A percentile compares a stretch with the other conserved stretches of the same genome.
Conservation (phyloP, 78 protist species). For the Chrysochromulina tobinii region DNA sequence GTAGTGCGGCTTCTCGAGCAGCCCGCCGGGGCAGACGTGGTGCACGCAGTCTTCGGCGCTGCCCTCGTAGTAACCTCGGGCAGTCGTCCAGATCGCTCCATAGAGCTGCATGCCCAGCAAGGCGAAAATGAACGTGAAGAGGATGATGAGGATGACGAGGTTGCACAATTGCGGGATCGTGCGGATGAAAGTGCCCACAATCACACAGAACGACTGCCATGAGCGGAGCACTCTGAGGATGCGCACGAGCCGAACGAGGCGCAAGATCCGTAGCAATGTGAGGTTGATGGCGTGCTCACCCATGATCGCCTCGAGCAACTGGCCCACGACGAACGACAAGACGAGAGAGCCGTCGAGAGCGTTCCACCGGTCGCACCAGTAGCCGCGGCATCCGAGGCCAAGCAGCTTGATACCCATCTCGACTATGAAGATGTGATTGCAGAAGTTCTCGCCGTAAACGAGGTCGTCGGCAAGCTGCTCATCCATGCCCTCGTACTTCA, state of each 20-base stretch:
- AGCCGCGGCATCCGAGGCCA: conserved; percentile 5
- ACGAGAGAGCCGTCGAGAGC: conserved; percentile 23
- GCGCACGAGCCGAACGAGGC: conserved; percentile 1
- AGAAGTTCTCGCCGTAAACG: not conserved
- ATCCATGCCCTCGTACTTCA: not conserved
- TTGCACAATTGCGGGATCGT: not conserved
- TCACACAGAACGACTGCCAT: not conserved
- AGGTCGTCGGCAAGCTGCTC: too few relatives aligned
- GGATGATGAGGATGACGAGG: not conserved
- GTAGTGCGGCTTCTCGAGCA: too few relatives aligned
- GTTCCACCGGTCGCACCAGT: conserved; percentile 27
- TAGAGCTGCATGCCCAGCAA: conserved; percentile 30
- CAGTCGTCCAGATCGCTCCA: too few relatives aligned
- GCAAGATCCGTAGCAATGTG: not conserved
- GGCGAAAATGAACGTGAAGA: conserved; percentile 10
- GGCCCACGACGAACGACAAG: not conserved
- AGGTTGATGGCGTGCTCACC: not conserved
- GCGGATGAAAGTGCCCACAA: not conserved
- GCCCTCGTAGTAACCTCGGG: too few relatives aligned
- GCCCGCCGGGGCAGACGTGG: too few relatives aligned
- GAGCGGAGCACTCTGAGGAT: conserved; percentile 20
- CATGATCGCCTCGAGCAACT: not conserved
- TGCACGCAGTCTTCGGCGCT: too few relatives aligned
- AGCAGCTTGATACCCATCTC: conserved; percentile 34
- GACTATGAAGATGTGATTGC: not conserved